Evolutionary conservation across 177 flowering plant genomes (phyloP).

Genomic region (Vitis hybrid): DNA sequence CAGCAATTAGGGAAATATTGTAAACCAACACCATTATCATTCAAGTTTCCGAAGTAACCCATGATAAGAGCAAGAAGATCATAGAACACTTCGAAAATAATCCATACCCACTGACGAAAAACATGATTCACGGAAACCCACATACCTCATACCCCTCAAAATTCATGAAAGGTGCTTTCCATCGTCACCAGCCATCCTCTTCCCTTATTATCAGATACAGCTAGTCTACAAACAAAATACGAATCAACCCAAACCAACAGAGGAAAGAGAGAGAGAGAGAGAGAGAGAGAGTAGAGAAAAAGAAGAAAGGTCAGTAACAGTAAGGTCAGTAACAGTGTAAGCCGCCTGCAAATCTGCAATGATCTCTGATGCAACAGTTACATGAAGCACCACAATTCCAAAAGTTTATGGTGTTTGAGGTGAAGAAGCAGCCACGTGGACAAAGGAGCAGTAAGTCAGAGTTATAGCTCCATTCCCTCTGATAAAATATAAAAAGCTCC

Average conservation of each 20-base stretch:
- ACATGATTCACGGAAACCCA: conserved; percentile 4
- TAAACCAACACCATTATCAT: not conserved
- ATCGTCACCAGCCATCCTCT: not conserved
- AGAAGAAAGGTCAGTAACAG: not conserved
- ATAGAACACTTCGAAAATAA: conserved; percentile 1
- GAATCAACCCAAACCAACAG: not conserved
- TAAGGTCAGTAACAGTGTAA: not conserved
- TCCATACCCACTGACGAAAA: conserved; percentile 10
- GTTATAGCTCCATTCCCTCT: not conserved
- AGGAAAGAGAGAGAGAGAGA: not conserved
- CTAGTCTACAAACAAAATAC: not conserved
- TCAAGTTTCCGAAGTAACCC: not conserved
- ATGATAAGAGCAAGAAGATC: not conserved
- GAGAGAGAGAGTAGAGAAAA: not conserved
- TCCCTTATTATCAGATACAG: not conserved
- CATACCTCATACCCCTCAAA: conserved; percentile 9
- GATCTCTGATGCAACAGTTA: conserved; percentile 3
- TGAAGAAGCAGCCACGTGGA: conserved; percentile 22
- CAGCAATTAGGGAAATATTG: not conserved
- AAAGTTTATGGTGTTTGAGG: conserved; percentile 16
- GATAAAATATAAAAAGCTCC: not conserved
- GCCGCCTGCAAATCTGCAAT: conserved; percentile 1
- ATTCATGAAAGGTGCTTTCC: conserved; percentile 4
- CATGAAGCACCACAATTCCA: not conserved
- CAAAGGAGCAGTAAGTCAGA: conserved; percentile 1